Conservation (phyloP, 306 rosid species). For the Crotalaria pallida region DNA sequence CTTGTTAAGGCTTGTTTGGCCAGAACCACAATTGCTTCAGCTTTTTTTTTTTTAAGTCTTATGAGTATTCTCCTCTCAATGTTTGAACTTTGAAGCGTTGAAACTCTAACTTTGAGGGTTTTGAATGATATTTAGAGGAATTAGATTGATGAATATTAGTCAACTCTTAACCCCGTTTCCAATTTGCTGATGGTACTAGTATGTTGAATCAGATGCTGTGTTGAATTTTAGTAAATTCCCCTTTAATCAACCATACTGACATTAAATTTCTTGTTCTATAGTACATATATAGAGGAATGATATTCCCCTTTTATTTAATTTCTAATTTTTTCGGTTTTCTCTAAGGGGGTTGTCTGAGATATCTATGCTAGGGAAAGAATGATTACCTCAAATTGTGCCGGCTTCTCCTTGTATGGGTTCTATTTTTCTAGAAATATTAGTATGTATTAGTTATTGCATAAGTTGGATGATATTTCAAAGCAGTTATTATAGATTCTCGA, state of each 20-base stretch:
- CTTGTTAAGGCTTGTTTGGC: background rate
- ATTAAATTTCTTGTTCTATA: background rate
- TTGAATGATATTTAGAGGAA: conserved; percentile 4
- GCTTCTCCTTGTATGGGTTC: too few relatives aligned
- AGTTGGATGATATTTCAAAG: background rate
- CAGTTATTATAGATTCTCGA: background rate
- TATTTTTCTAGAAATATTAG: too few relatives aligned
- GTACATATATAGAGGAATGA: background rate
- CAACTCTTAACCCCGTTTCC: background rate
- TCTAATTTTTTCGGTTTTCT: background rate
- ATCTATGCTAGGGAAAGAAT: background rate
- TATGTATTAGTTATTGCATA: background rate
- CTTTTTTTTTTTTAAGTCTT: background rate
- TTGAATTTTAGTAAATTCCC: background rate
- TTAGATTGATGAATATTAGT: background rate
- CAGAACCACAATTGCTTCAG: conserved; percentile 4
- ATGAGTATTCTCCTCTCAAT: background rate
- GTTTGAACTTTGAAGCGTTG: background rate
- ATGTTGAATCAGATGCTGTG: background rate
- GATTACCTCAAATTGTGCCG: background rate
- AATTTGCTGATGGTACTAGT: background rate
- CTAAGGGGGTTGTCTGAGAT: background rate
- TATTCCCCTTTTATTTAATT: too few relatives aligned
- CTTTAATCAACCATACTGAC: background rate
- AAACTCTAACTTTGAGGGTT: conserved; percentile 7